A percentile compares a stretch with the other conserved stretches of the same genome.
These are phyloP conservation scores for Xylaria palmicola DNA, from an alignment of 495 filamentous ascomycete genomes.

Conservation along the genomic window DNA sequence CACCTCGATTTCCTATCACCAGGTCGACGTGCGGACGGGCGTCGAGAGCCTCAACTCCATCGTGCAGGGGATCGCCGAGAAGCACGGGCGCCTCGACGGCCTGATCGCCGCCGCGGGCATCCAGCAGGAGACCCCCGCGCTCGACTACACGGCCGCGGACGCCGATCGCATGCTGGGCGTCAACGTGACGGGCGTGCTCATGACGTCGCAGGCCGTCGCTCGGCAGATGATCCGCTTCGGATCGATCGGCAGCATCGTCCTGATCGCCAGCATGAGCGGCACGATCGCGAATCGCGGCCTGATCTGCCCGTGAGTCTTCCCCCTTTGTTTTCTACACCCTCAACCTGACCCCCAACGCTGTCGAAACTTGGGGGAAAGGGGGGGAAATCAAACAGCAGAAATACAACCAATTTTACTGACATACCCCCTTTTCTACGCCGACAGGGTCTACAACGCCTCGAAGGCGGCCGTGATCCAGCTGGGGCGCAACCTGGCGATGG, in stretches of 20 bases:
- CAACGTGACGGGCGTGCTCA: slow-evolving; percentile 75
- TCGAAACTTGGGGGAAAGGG: too few species aligned
- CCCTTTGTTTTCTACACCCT: too few species aligned
- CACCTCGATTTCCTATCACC: slow-evolving; percentile 72
- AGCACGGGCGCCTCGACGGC: slow-evolving; percentile 74
- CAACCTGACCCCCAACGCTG: too few species aligned
- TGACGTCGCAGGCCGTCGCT: slow-evolving; percentile 74
- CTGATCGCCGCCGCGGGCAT: slow-evolving; percentile 80
- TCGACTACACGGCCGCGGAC: slow-evolving; percentile 66
- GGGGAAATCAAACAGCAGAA: too few species aligned
- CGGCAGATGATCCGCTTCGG: slow-evolving; percentile 67
- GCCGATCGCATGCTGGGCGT: slow-evolving; percentile 65
- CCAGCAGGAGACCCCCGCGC: slow-evolving; percentile 68
- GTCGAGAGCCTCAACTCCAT: slow-evolving; percentile 64
- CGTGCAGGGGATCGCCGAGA: slow-evolving; percentile 65
- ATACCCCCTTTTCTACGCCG: background rate
- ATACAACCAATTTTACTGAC: background rate
- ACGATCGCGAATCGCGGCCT: slow-evolving; percentile 68
- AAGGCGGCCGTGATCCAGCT: slow-evolving; percentile 89
- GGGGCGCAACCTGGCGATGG: slow-evolving; percentile 76
- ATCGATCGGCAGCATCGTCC: slow-evolving; percentile 61
- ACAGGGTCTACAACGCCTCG: slow-evolving; percentile 85
- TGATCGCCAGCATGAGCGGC: slow-evolving; percentile 80
- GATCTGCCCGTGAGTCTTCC: slow-evolving; percentile 44
- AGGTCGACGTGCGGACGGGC: slow-evolving; percentile 77